phyloP scores from a whole-genome alignment of 1,284 basidiomycete genomes.

The Neolentinus lepideus region DNA sequence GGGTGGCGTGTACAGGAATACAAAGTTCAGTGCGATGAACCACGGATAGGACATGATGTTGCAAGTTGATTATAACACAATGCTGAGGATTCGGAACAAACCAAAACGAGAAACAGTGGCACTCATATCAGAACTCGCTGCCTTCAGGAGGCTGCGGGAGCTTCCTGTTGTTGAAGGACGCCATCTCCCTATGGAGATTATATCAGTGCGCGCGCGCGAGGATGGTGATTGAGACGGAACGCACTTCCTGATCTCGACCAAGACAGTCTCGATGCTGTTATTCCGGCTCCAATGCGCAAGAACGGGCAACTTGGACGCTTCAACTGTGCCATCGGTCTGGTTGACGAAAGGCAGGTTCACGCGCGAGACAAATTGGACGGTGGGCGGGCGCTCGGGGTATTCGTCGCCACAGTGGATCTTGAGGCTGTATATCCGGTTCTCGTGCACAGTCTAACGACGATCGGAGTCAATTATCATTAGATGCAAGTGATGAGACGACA shows the following conservation, averaged over 20 bases:
- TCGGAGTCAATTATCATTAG: neutral
- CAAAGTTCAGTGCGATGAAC: neutral
- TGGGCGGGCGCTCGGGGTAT: constrained; percentile 81
- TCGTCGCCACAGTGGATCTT: constrained; percentile 80
- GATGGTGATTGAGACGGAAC: constrained; percentile 19
- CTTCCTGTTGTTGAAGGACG: constrained; percentile 85
- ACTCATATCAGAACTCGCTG: constrained; percentile 43
- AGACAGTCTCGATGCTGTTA: constrained; percentile 77
- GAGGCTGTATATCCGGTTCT: constrained; percentile 97
- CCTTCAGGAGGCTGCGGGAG: constrained; percentile 93
- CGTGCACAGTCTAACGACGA: constrained; percentile 75
- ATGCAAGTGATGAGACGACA: constrained; percentile 20
- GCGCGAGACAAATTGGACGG: constrained; percentile 80
- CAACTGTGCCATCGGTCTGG: constrained; percentile 71
- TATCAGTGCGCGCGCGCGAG: neutral
- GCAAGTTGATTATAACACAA: neutral
- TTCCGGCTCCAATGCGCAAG: constrained; percentile 71
- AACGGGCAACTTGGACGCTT: constrained; percentile 61
- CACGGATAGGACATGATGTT: neutral
- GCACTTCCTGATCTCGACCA: constrained; percentile 88
- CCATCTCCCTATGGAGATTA: constrained; percentile 79
- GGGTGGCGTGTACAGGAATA: neutral
- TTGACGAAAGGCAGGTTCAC: constrained; percentile 96
- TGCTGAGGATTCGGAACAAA: neutral
- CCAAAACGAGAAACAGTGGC: neutral